These are phyloP conservation scores for Pseudocercospora vitis DNA, from an alignment of 2,329 filamentous ascomycete species.

Conservation along the genomic window DNA sequence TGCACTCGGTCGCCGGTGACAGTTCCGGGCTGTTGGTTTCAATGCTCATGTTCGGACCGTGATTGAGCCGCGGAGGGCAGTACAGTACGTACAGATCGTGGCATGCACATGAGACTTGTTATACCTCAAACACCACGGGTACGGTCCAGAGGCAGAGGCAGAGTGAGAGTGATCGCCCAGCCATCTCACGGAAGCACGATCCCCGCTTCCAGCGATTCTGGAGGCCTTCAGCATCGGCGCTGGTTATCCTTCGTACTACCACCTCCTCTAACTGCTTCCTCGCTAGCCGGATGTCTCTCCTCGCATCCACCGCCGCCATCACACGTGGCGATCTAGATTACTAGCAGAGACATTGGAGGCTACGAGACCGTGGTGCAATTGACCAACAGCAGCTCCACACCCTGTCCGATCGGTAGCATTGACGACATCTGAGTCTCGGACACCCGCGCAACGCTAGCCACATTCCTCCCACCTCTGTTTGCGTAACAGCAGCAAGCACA, in stretches of 20 bases:
- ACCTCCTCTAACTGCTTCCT: not conserved
- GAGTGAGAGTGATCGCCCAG: slow-evolving; percentile 7
- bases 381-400: not conserved
- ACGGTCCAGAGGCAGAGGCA: not conserved
- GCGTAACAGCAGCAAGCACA: slow-evolving; percentile 10
- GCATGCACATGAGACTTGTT: too few relatives aligned
- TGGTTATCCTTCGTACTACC: not conserved
- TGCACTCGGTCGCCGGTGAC: slow-evolving; percentile 3
- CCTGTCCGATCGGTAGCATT: slow-evolving; percentile 5
- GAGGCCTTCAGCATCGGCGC: not conserved
- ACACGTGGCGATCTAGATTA: slow-evolving; percentile 8
- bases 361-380: not conserved
- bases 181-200: slow-evolving; percentile 6
- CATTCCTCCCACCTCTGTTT: slow-evolving; percentile 15
- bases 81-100: not conserved
- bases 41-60: slow-evolving; percentile 1
- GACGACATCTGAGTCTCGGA: slow-evolving; percentile 10
- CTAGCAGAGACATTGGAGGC: slow-evolving; percentile 6
- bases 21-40: slow-evolving; percentile 1
- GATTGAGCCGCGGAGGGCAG: slow-evolving; percentile 3
- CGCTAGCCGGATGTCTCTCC: slow-evolving; percentile 8
- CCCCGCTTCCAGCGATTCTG: slow-evolving; percentile 3
- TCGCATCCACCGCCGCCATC: not conserved
- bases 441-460: not conserved
- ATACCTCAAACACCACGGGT: too few relatives aligned